Evolutionary conservation across 805 yeast species (phyloP), one percentile per base, ranked within the genome.

Genomic region (Kazachstania martiniae): DNA sequence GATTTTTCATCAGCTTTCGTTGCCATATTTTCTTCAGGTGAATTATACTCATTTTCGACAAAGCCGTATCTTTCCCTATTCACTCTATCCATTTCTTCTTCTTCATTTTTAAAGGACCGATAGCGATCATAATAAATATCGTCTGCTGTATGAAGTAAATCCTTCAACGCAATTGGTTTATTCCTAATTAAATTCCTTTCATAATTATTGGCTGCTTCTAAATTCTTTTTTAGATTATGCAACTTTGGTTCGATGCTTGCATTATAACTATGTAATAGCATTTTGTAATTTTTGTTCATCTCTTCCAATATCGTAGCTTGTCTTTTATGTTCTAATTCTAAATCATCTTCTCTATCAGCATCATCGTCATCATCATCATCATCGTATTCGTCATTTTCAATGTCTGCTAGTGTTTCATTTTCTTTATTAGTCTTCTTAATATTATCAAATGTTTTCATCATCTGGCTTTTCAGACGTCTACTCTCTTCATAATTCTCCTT

Each of bases 401-500:
- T 8, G 21, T 19, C 7, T 19, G 21, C 21, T 19, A 7, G 9
- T 19, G 7, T 10, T 19, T 19, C 21, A 19, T 19, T 19, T 19
- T 31, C 30, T 12, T 23, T 16, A 9, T 40, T 36, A 21, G 44
- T 43, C 27, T 39, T 42, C 21, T 42, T 44, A 5, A 53, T 49
- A 27, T 44, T 44, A 10, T 51, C 56, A 22, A 54, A 51, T 8
- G 48, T 38, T 25, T 38, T 43, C 42, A 39, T 40, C 47, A 54
- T 39, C 19, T 49, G 50, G 17, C 36, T 41, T 30, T 39, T 43
- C 29, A 45, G 41, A 12, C 50, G 47, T 28, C 32, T 47, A 30
- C 38, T 43, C 31, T 54, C 59, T 27, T 50, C 53, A 32, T 42
- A 36, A 6, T 34, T 34, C 25, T 71, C 72, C 37, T 62, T 59